A percentile compares a stretch with the other conserved stretches of the same genome.
These are phyloP conservation scores for Eleusine indica DNA, from an alignment of 176 grass and related monocot genomes.

Conservation along the genomic window DNA sequence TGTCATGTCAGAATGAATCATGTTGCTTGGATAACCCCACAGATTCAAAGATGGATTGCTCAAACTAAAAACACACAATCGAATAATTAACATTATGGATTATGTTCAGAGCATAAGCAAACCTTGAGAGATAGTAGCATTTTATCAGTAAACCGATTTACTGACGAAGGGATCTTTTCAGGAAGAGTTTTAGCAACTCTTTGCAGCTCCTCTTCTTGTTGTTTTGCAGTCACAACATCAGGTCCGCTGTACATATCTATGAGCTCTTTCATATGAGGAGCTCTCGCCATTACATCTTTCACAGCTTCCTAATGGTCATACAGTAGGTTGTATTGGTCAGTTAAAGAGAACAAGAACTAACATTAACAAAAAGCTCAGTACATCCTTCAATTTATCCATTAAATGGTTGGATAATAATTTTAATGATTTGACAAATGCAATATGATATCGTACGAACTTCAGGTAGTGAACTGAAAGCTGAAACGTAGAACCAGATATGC, in stretches of 20 bases:
- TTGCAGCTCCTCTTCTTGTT: slow-evolving; percentile 82
- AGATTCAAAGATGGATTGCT: background rate
- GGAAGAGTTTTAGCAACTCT: slow-evolving; percentile 84
- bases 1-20: slow-evolving; percentile 14
- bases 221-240: slow-evolving; percentile 79
- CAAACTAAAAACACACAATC: slow-evolving; percentile 6
- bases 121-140: slow-evolving; percentile 81
- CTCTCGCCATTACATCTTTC: slow-evolving; percentile 64
- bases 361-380: slow-evolving; percentile 18
- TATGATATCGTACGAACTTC: background rate
- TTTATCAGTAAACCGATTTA: slow-evolving; percentile 76
- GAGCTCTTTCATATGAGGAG: slow-evolving; percentile 67
- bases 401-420: background rate
- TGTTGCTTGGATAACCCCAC: background rate
- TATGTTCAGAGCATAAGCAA: slow-evolving; percentile 33
- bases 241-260: slow-evolving; percentile 74
- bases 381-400: background rate
- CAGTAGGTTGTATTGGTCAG: slow-evolving; percentile 27
- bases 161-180: slow-evolving; percentile 67
- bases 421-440: background rate
- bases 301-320: slow-evolving; percentile 60
- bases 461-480: background rate
- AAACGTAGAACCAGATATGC: background rate
- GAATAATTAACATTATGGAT: background rate
- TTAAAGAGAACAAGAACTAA: slow-evolving; percentile 9